Conservation (phyloP, 2,329 filamentous ascomycete species). For the Aspergillus sp. region DNA sequence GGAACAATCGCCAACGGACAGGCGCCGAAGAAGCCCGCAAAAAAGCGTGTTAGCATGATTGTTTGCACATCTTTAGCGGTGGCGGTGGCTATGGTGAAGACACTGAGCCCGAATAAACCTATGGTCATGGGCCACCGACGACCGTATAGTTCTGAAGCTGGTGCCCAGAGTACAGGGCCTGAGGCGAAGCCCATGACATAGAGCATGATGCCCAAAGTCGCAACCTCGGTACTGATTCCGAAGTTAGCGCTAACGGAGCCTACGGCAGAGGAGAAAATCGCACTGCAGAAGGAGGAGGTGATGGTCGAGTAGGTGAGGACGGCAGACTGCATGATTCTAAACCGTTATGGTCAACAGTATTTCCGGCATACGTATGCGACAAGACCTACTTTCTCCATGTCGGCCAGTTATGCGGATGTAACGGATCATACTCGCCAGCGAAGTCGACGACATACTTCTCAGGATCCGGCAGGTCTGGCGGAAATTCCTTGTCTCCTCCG, state of each 20-base stretch:
- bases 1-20: conserved; percentile 40
- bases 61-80: conserved; percentile 36
- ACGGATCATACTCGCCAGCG: conserved; percentile 43
- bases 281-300: conserved; percentile 46
- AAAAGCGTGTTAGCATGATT: conserved; percentile 42
- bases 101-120: conserved; percentile 35
- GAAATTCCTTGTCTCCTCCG: conserved; percentile 20
- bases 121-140: conserved; percentile 47
- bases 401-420: conserved; percentile 49
- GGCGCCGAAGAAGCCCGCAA: conserved; percentile 41
- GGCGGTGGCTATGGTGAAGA: conserved; percentile 44
- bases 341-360: neutral
- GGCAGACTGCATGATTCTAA: conserved; percentile 15
- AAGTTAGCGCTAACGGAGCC: conserved; percentile 45
- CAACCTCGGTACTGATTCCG: conserved; percentile 38
- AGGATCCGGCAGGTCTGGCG: conserved; percentile 41
- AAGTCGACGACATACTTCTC: conserved; percentile 53
- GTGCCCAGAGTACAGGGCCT: conserved; percentile 58
- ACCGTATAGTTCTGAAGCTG: conserved; percentile 55
- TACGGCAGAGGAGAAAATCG: conserved; percentile 64
- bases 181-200: conserved; percentile 50
- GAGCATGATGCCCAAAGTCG: conserved; percentile 42
- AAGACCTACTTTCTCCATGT: conserved; percentile 34
- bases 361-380: neutral
- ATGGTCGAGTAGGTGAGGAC: conserved; percentile 43